Conservation (phyloP, 2,329 filamentous ascomycete genomes). For the Cladobotryum mycophilum region DNA sequence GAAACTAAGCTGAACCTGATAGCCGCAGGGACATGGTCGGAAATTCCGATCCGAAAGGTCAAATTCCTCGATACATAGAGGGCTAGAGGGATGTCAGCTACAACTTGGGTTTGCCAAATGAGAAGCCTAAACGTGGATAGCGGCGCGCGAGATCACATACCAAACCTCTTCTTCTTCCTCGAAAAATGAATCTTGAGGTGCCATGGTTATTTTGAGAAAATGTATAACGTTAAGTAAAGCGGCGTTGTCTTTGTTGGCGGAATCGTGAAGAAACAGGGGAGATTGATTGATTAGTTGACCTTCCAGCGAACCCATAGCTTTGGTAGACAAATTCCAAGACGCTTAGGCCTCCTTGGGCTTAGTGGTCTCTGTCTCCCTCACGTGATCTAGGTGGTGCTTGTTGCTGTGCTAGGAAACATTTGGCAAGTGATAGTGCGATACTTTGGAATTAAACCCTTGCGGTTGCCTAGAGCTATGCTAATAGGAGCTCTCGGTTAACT, state of each 20-base stretch:
- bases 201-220: conserved; percentile 39
- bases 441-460: neutral
- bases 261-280: conserved; percentile 19
- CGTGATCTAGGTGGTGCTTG: conserved; percentile 6
- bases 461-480: too few relatives aligned
- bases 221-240: conserved; percentile 4
- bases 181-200: conserved; percentile 63
- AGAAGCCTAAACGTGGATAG: conserved; percentile 15
- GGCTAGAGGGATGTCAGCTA: conserved; percentile 48
- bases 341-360: neutral
- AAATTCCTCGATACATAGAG: conserved; percentile 97
- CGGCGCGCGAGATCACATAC: conserved; percentile 35
- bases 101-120: conserved; percentile 15
- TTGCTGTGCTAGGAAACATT: too few relatives aligned
- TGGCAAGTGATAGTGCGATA: neutral
- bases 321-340: conserved; percentile 14
- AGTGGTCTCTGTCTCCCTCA: conserved; percentile 6
- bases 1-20: conserved; percentile 64
- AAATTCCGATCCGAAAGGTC: conserved; percentile 97
- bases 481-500: too few relatives aligned
- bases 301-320: conserved; percentile 12
- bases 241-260: conserved; percentile 11
- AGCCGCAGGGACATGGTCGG: conserved; percentile 92
- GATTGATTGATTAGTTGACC: conserved; percentile 14
- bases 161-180: conserved; percentile 66